A percentile compares a stretch with the other conserved stretches of the same genome.
These are phyloP conservation scores for Fusarium agapanthi DNA, from an alignment of 2,329 filamentous ascomycete genomes.

Conservation along the genomic window DNA sequence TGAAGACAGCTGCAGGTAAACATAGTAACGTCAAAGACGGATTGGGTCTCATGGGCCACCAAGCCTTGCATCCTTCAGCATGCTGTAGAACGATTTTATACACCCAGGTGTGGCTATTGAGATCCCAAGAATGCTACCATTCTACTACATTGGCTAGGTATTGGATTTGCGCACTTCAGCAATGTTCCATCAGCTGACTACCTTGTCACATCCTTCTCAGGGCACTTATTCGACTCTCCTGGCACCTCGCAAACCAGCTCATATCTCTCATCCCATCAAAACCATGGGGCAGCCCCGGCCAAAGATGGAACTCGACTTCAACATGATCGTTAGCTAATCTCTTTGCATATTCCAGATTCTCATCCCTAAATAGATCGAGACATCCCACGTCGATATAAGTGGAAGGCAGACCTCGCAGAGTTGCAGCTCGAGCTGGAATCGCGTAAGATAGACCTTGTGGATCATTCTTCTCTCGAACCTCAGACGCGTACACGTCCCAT, in stretches of 20 bases:
- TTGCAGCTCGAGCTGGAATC: slow-evolving; percentile 37
- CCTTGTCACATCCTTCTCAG: slow-evolving; percentile 5
- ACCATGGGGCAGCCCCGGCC: slow-evolving; percentile 51
- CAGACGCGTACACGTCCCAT: slow-evolving; percentile 33
- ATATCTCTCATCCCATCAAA: slow-evolving; percentile 37
- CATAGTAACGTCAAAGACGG: background rate
- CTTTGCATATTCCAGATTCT: slow-evolving; percentile 1
- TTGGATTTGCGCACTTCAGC: no score
- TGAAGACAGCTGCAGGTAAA: background rate
- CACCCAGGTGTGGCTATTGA: background rate
- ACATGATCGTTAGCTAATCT: slow-evolving; percentile 6
- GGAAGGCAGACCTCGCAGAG: slow-evolving; percentile 44
- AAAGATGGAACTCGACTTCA: slow-evolving; percentile 51
- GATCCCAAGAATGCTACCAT: no score
- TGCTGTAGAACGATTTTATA: background rate
- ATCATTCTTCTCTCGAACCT: background rate
- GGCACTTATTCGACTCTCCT: slow-evolving; percentile 3
- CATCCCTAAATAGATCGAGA: slow-evolving; percentile 49
- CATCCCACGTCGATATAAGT: slow-evolving; percentile 52
- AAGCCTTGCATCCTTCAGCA: background rate
- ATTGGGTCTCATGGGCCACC: background rate
- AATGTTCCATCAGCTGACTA: background rate
- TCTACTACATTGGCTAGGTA: no score
- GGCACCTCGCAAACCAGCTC: slow-evolving; percentile 2
- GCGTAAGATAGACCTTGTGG: slow-evolving; percentile 24